Base-by-base conservation (phyloP, 75 land plant genomes). In the Cryptomeria japonica region DNA sequence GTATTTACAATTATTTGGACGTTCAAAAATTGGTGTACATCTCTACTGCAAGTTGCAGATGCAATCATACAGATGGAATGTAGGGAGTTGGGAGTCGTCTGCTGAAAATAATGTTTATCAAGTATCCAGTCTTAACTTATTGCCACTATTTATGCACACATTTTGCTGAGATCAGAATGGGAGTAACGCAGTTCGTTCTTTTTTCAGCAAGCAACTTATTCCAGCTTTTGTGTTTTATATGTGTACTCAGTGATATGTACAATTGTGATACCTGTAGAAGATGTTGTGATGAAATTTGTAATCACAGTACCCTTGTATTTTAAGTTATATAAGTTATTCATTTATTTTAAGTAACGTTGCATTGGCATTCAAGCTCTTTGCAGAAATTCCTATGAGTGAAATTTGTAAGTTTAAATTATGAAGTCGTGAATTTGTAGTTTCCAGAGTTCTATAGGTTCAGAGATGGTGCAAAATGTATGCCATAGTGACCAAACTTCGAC, bases 91-190 rank as follows among this genome's bases (percentile, higher is more conserved):
- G 13, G 7, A n/a, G 84, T 4, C 34, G n/a, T 82, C 11, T 0
- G 32, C 31, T 82, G 47, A 82, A 44, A 49, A 82, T 13, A 82
- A 82, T 8, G 41, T 82, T 46, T n/a, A 82, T 44, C 84, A 82
- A 44, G 49, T 46, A 82, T 82, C 10, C 49, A 44, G 12, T 82
- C 51, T 46, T 12, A 8, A 28, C 51, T 82, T 31, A 41, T 82
- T 42, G 46, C 28, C 14, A 28, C 9, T 3, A 22, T 25, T 82
- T 82, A 46, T 44, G 0, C 41, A n/a, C 51, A n/a, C 51, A 82
- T 82, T 46, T 82, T 46, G n/a, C 51, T 82, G 84, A n/a, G 51
- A n/a, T 46, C 3, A 82, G 47, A 46, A 46, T 12, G 49, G 84
- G 34, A 46, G 19, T 22, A 25, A 22, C 3, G 5, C 8, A 22